Percentiles rank a stretch among this genome's conserved stretches.
Conservation (phyloP, 1,284 basidiomycete species). For the Coniophora puteana region DNA sequence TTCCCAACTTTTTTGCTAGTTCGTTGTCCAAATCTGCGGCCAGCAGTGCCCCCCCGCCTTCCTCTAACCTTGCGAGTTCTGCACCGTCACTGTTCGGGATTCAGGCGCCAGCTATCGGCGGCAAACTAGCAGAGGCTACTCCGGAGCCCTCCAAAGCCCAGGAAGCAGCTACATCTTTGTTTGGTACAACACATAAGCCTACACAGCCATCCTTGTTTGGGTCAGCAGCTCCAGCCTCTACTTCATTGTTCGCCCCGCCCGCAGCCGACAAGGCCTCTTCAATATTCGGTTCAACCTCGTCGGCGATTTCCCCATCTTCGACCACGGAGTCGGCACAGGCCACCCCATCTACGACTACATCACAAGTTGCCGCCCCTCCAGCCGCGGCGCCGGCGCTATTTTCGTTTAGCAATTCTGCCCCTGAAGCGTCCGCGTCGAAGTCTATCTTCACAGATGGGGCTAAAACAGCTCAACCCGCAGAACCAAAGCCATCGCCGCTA, state of each 20-base stretch:
- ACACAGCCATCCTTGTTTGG: conserved; percentile 8
- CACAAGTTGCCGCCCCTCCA: background rate
- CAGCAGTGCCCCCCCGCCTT: conserved; percentile 7
- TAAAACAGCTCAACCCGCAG: conserved; percentile 6
- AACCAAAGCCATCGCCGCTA: background rate
- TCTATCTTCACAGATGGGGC: conserved; percentile 9
- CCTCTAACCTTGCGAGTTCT: too few relatives aligned
- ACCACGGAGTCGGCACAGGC: background rate
- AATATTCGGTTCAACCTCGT: conserved; percentile 4
- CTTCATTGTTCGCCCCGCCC: conserved; percentile 1
- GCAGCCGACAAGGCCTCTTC: conserved; percentile 1
- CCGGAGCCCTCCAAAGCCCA: conserved; percentile 6
- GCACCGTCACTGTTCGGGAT: background rate
- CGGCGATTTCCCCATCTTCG: background rate
- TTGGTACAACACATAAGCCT: conserved; percentile 12
- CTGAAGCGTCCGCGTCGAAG: conserved; percentile 16
- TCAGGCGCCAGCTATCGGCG: conserved; percentile 6
- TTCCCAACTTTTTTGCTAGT: conserved; percentile 52
- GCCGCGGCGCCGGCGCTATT: conserved; percentile 13
- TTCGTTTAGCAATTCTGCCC: conserved; percentile 14
- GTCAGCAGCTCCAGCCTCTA: conserved; percentile 5
- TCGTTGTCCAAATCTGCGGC: conserved; percentile 30
- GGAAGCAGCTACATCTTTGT: conserved; percentile 13
- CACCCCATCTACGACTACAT: background rate
- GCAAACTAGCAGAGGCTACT: conserved; percentile 25